Conservation (phyloP, 2,329 filamentous ascomycete species). For the Hawksworthiomyces lignivorus region DNA sequence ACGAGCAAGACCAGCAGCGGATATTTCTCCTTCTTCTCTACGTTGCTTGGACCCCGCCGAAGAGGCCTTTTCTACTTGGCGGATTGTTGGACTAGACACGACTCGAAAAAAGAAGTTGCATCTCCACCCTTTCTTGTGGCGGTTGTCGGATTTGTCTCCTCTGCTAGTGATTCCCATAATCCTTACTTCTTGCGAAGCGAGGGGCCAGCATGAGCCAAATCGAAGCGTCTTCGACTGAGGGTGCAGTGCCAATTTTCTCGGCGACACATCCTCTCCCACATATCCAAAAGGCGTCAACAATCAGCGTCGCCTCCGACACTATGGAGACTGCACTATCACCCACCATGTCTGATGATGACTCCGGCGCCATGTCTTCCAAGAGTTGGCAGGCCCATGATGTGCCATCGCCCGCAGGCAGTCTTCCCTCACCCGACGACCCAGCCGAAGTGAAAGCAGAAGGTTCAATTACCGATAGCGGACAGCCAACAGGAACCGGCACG, state of each 20-base stretch:
- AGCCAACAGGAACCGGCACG: conserved; percentile 12
- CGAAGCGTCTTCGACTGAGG: too few relatives aligned
- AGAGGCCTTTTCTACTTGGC: too few relatives aligned
- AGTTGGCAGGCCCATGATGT: conserved; percentile 12
- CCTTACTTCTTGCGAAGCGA: too few relatives aligned
- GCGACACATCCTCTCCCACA: neutral
- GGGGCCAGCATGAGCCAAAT: too few relatives aligned
- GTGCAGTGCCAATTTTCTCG: neutral
- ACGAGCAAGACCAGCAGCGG: neutral
- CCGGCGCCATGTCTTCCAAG: conserved; percentile 5
- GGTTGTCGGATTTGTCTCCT: too few relatives aligned
- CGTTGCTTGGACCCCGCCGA: too few relatives aligned
- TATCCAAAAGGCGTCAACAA: neutral
- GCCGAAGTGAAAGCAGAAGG: conserved; percentile 9
- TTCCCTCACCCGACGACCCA: conserved; percentile 6
- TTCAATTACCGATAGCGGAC: conserved; percentile 3
- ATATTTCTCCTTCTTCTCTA: neutral
- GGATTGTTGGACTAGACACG: too few relatives aligned
- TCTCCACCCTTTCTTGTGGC: too few relatives aligned
- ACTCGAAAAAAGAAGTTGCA: too few relatives aligned
- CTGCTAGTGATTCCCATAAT: too few relatives aligned
- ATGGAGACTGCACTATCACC: conserved; percentile 8
- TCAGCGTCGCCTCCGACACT: neutral
- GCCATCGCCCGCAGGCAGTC: conserved; percentile 5
- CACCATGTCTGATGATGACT: conserved; percentile 12